phyloP scores from a whole-genome alignment of 1,284 basidiomycete genomes.

The Fomitiporia mediterranea region DNA sequence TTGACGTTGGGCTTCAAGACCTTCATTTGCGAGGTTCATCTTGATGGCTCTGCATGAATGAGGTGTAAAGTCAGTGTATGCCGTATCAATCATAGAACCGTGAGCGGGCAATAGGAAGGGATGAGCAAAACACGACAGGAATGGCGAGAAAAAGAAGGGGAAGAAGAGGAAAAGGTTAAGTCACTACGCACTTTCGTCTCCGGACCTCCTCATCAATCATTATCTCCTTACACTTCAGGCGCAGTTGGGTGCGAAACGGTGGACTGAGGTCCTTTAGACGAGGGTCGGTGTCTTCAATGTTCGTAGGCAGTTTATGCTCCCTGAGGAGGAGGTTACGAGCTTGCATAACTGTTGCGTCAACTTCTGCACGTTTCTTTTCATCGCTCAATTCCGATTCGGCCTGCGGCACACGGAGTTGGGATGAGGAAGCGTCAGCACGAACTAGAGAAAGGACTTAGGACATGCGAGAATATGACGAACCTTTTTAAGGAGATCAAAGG shows the following conservation, averaged over 20 bases:
- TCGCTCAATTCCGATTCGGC: conserved; percentile 78
- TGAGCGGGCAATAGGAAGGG: not conserved
- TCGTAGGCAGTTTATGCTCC: conserved; percentile 50
- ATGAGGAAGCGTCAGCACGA: not conserved
- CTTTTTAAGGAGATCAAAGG: conserved; percentile 82
- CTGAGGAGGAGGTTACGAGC: conserved; percentile 63
- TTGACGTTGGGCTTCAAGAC: conserved; percentile 77
- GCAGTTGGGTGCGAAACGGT: conserved; percentile 58
- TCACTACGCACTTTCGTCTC: conserved; percentile 68
- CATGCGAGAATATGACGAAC: conserved; percentile 34
- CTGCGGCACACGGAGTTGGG: conserved; percentile 32
- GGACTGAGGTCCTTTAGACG: conserved; percentile 52
- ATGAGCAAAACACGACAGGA: not conserved
- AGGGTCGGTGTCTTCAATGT: conserved; percentile 51
- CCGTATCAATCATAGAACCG: too few relatives aligned
- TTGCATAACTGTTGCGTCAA: conserved; percentile 72
- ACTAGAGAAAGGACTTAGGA: too few relatives aligned
- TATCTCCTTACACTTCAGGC: conserved; percentile 67
- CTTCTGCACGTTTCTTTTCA: conserved; percentile 65
- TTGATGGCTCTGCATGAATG: conserved; percentile 60
- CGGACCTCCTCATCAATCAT: conserved; percentile 79
- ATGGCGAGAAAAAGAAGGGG: not conserved
- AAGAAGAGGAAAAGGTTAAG: not conserved
- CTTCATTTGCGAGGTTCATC: conserved; percentile 83
- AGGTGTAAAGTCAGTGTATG: conserved; percentile 11